A percentile compares a stretch with the other conserved stretches of the same genome.
Evolutionary conservation across 768 basidiomycete genomes (phyloP).

Genomic region (Pleurotus giganteus): DNA sequence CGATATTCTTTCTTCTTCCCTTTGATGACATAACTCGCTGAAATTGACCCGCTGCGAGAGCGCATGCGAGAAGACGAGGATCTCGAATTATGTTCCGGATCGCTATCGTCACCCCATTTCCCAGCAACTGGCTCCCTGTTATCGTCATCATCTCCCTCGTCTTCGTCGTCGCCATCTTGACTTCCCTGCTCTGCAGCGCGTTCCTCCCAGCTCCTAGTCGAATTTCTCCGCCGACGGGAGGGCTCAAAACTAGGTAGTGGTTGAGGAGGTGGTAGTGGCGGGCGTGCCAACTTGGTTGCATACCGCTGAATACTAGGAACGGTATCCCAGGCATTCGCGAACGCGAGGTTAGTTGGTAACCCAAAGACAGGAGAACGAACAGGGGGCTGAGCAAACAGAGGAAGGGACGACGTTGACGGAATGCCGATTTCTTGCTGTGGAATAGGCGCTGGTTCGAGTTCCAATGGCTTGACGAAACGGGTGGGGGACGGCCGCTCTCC

Average conservation of each 20-base stretch:
- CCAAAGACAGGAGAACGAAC: constrained; percentile 45
- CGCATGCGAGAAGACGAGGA: constrained; percentile 7
- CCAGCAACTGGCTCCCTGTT: constrained; percentile 26
- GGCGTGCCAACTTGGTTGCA: constrained; percentile 57
- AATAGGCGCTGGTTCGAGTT: constrained; percentile 33
- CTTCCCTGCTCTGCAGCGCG: constrained; percentile 61
- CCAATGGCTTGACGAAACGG: constrained; percentile 37
- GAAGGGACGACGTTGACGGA: constrained; percentile 12
- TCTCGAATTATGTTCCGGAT: constrained; percentile 4
- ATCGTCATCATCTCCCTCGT: constrained; percentile 37
- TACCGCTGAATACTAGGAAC: constrained; percentile 80
- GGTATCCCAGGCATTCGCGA: constrained; percentile 83
- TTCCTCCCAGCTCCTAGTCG: constrained; percentile 47
- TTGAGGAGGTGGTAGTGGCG: constrained; percentile 41
- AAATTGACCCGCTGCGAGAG: constrained; percentile 26
- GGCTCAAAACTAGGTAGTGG: constrained; percentile 52
- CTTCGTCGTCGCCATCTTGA: constrained; percentile 74
- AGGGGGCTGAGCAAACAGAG: constrained; percentile 21
- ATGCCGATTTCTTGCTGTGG: constrained; percentile 29
- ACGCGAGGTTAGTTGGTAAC: constrained; percentile 57
- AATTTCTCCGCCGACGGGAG: constrained; percentile 33
- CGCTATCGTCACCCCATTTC: constrained; percentile 7
- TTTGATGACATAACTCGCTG: constrained; percentile 31
- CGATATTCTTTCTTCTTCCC: constrained; percentile 57
- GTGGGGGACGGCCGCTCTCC: constrained; percentile 53